These are phyloP conservation scores for Debaryomycetaceae sp. DNA, from an alignment of 1,139 yeast genomes.

Conservation along the genomic window DNA sequence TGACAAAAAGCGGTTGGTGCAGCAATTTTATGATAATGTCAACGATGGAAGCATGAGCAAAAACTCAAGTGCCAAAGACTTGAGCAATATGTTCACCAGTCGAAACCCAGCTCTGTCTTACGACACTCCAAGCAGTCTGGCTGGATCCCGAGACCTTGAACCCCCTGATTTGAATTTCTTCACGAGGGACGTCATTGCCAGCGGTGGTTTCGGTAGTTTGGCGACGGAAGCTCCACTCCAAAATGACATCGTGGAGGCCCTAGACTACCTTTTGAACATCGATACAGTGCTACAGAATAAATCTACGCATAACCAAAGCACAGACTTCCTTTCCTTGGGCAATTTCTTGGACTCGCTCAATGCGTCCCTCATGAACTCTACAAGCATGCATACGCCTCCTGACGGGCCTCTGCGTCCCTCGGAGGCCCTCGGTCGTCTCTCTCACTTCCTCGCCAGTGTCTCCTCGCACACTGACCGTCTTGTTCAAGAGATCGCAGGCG, in stretches of 20 bases:
- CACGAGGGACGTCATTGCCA: neutral
- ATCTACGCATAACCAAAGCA: neutral
- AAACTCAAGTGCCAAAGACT: constrained; percentile 8
- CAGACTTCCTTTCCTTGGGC: neutral
- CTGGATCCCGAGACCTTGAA: neutral
- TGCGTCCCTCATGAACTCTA: neutral
- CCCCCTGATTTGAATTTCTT: neutral
- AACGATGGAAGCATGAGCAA: constrained; percentile 8
- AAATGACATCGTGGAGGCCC: constrained; percentile 21
- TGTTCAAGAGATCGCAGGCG: neutral
- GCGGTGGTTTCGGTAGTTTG: neutral
- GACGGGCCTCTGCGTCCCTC: neutral
- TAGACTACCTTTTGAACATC: constrained; percentile 31
- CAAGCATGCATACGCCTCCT: neutral
- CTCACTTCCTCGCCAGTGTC: neutral
- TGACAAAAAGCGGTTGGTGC: constrained; percentile 35
- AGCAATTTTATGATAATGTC: constrained; percentile 32
- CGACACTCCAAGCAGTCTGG: neutral
- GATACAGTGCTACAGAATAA: constrained; percentile 19
- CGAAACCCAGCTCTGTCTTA: neutral
- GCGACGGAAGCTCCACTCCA: constrained; percentile 1
- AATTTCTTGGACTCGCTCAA: neutral
- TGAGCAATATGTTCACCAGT: constrained; percentile 3
- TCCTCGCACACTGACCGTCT: neutral
- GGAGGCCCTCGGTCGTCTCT: neutral